Percentiles rank a stretch among this genome's conserved stretches.
These are phyloP conservation scores for Sonneratia caseolaris DNA, from an alignment of 345 rosid species.

Conservation along the genomic window DNA sequence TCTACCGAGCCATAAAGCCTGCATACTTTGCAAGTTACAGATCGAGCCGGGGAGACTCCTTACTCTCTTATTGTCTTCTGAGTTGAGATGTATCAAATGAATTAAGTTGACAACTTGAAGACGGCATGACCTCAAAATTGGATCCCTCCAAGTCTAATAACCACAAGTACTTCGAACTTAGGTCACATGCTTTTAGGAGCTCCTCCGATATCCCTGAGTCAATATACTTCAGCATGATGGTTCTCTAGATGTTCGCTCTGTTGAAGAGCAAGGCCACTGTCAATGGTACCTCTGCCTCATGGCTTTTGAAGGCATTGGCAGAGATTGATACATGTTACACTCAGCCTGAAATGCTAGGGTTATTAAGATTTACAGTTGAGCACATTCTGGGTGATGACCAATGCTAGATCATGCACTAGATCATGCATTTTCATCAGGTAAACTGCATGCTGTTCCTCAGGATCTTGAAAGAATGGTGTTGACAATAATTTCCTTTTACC, in stretches of 20 bases:
- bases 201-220: background rate
- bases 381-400: background rate
- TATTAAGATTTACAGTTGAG: background rate
- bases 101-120: background rate
- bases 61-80: background rate
- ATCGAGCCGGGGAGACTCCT: constrained; percentile 10
- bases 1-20: background rate
- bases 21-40: constrained; percentile 11
- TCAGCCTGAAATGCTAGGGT: background rate
- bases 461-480: constrained; percentile 15
- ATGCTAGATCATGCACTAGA: constrained; percentile 15
- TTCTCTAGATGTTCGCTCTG: too few relatives aligned
- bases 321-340: background rate
- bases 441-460: background rate
- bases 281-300: background rate
- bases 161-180: background rate
- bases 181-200: background rate
- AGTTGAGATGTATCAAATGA: constrained; percentile 1
- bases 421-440: constrained; percentile 13
- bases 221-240: too few relatives aligned
- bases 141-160: background rate
- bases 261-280: too few relatives aligned
- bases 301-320: background rate
- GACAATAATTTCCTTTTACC: background rate
- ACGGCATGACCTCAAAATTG: constrained; percentile 1